Evolutionary conservation across 2,329 filamentous ascomycete species (phyloP).

Genomic region (Alternaria gansuensis): DNA sequence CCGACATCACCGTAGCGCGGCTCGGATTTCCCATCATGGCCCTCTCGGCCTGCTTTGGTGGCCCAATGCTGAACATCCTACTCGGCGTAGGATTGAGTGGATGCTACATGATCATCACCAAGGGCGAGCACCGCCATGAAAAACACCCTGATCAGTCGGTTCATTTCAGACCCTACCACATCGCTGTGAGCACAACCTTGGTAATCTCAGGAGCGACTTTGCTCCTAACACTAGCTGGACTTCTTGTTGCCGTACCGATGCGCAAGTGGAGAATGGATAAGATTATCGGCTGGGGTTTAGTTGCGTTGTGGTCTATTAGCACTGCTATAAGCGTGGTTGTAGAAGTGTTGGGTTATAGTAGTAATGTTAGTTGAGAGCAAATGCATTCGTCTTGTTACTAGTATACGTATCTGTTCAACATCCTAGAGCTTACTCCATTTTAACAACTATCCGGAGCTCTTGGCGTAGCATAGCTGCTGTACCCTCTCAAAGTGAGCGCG

Average conservation of each 20-base stretch:
- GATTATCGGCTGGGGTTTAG: conserved; percentile 76
- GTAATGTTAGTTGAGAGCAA: conserved; percentile 35
- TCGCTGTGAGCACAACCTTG: conserved; percentile 84
- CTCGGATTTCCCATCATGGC: conserved; percentile 98
- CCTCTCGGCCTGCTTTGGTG: conserved; percentile 92
- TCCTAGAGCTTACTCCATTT: too few relatives aligned
- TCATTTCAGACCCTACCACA: conserved; percentile 78
- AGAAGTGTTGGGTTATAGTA: conserved; percentile 65
- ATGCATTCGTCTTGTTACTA: neutral
- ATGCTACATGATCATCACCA: conserved; percentile 81
- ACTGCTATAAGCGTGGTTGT: conserved; percentile 83
- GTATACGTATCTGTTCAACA: too few relatives aligned
- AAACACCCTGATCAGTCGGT: conserved; percentile 73
- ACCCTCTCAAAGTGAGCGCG: too few relatives aligned
- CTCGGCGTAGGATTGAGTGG: conserved; percentile 93
- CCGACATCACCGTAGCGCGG: conserved; percentile 91
- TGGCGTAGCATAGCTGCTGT: too few relatives aligned
- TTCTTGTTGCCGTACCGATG: conserved; percentile 79
- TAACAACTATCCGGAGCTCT: too few relatives aligned
- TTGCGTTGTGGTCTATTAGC: conserved; percentile 81
- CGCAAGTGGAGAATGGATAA: conserved; percentile 52
- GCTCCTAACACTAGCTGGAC: conserved; percentile 77
- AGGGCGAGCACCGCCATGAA: conserved; percentile 70
- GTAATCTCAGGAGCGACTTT: conserved; percentile 86
- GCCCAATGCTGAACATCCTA: conserved; percentile 96